phyloP scores from a whole-genome alignment of 1,284 basidiomycete species.

The Rhodotorula sp. region DNA sequence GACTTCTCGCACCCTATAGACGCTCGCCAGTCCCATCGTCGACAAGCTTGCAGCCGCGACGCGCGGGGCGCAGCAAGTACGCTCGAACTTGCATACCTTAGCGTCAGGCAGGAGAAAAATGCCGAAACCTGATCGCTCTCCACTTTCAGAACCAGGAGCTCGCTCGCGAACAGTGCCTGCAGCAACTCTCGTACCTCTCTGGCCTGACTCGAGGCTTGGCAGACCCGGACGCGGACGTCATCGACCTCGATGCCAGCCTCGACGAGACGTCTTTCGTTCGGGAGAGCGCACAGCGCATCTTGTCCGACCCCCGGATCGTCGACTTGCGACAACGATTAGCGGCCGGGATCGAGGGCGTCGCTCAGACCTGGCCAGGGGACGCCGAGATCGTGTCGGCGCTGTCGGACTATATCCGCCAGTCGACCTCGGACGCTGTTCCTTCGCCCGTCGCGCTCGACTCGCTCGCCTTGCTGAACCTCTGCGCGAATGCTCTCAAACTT shows the following conservation, averaged over 20 bases:
- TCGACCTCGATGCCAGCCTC: slow-evolving; percentile 42
- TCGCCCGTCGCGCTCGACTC: slow-evolving; percentile 40
- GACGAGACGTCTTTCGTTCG: slow-evolving; percentile 34
- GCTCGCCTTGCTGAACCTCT: slow-evolving; percentile 31
- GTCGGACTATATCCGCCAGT: slow-evolving; percentile 40
- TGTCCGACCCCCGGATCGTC: slow-evolving; percentile 29
- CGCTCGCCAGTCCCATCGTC: slow-evolving; percentile 32
- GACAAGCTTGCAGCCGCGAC: slow-evolving; percentile 29
- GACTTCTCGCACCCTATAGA: background rate
- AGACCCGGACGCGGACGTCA: slow-evolving; percentile 44
- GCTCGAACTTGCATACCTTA: background rate
- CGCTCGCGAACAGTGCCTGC: slow-evolving; percentile 31
- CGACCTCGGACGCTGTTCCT: slow-evolving; percentile 39
- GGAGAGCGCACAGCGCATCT: slow-evolving; percentile 14
- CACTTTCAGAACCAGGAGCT: slow-evolving; percentile 19
- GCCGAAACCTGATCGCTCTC: background rate
- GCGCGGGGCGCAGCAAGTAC: slow-evolving; percentile 8
- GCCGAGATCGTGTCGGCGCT: slow-evolving; percentile 40
- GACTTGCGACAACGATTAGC: slow-evolving; percentile 31
- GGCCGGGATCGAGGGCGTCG: slow-evolving; percentile 33
- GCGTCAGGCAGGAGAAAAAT: background rate
- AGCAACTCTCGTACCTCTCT: slow-evolving; percentile 43
- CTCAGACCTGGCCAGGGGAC: slow-evolving; percentile 33
- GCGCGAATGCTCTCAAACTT: slow-evolving; percentile 21
- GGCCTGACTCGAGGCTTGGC: slow-evolving; percentile 43